Conservation (phyloP, 805 yeast genomes). For the Kodamaea jinghongensis region DNA sequence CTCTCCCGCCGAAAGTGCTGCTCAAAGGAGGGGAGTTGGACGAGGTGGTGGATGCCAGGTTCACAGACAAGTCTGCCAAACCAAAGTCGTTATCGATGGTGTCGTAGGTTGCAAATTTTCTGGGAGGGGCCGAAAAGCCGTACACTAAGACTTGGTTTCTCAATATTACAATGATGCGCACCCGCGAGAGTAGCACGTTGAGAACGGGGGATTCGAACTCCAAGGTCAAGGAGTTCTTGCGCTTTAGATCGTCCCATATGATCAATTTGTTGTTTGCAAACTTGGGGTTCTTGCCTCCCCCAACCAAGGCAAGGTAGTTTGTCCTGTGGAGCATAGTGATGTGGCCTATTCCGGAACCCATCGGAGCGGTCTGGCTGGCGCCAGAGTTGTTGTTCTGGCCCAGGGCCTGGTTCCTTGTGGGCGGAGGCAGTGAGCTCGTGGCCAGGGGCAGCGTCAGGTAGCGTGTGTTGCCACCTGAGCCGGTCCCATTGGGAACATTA, state of each 20-base stretch:
- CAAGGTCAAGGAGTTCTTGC: conserved; percentile 65
- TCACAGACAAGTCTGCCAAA: conserved; percentile 53
- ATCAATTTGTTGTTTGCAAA: conserved; percentile 77
- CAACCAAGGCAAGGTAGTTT: conserved; percentile 84
- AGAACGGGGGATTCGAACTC: conserved; percentile 77
- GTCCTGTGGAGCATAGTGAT: conserved; percentile 86
- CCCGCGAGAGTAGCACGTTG: conserved; percentile 71
- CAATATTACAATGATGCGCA: conserved; percentile 71
- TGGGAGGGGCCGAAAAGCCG: conserved; percentile 80
- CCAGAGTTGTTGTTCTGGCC: background rate
- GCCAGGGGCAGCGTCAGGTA: too few relatives aligned
- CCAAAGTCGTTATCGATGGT: conserved; percentile 65
- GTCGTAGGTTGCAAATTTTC: conserved; percentile 58
- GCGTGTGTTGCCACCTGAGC: background rate
- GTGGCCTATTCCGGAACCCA: conserved; percentile 63
- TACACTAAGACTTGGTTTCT: conserved; percentile 67
- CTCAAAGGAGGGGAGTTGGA: conserved; percentile 4
- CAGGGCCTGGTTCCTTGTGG: background rate
- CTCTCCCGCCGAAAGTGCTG: background rate
- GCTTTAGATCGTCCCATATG: conserved; percentile 89
- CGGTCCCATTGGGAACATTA: conserved; percentile 4
- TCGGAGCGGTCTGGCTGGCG: background rate
- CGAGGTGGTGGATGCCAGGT: conserved; percentile 12
- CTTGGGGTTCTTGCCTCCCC: conserved; percentile 81
- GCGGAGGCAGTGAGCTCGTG: background rate